Evolutionary conservation across 2,329 filamentous ascomycete species (phyloP).

Genomic region (Aspergillus intermedius): DNA sequence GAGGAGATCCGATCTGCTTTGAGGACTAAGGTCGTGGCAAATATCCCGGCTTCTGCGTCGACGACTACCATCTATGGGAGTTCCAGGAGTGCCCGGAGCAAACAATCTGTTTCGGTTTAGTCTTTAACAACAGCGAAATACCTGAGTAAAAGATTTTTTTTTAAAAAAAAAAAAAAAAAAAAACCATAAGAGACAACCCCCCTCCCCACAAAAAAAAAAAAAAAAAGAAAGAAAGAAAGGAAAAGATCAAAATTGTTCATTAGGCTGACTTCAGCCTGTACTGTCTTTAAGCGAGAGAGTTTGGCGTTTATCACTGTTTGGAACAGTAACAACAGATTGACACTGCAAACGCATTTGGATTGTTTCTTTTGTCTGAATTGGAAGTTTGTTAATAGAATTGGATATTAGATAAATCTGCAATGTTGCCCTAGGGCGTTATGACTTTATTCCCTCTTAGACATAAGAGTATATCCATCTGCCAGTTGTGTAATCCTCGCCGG

Average conservation of each 20-base stretch:
- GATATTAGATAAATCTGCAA: too few relatives aligned
- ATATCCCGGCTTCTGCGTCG: constrained; percentile 12
- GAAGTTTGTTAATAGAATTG: too few relatives aligned
- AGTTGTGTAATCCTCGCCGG: too few relatives aligned
- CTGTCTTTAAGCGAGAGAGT: constrained; percentile 4
- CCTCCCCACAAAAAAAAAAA: too few relatives aligned
- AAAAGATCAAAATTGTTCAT: constrained; percentile 10
- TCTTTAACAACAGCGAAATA: constrained; percentile 2
- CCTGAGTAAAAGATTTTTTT: neutral
- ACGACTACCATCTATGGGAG: constrained; percentile 13
- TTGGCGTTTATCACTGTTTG: constrained; percentile 15
- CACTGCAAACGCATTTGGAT: neutral
- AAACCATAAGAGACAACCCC: neutral
- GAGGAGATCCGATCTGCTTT: constrained; percentile 41
- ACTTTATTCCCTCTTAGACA: too few relatives aligned
- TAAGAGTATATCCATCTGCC: too few relatives aligned
- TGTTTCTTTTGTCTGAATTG: too few relatives aligned
- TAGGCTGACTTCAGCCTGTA: neutral
- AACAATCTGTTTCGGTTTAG: constrained; percentile 11
- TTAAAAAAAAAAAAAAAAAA: too few relatives aligned
- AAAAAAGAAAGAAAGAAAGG: neutral
- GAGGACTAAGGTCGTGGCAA: constrained; percentile 29
- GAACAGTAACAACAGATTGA: neutral
- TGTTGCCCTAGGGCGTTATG: too few relatives aligned
- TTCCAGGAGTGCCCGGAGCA: constrained; percentile 13